These are phyloP conservation scores for Fusarium sp. DNA, from an alignment of 2,329 filamentous ascomycete species.

Conservation along the genomic window DNA sequence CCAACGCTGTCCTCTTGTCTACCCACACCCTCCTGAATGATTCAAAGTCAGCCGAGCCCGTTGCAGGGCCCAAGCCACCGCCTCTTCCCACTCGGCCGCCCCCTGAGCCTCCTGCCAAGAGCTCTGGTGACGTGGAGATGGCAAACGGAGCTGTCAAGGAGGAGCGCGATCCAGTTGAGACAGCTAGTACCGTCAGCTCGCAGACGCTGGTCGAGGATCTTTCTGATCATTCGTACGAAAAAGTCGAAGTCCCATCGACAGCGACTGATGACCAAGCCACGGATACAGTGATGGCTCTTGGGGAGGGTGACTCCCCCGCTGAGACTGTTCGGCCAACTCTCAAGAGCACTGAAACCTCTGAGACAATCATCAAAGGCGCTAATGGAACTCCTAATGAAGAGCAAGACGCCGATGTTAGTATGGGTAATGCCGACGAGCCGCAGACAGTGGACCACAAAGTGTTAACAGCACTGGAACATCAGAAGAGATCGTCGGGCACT, in stretches of 20 bases:
- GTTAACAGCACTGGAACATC: slow-evolving; percentile 55
- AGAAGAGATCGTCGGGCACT: slow-evolving; percentile 58
- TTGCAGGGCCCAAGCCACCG: slow-evolving; percentile 49
- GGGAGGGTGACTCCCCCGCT: slow-evolving; percentile 25
- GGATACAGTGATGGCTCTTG: slow-evolving; percentile 39
- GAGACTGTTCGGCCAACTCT: slow-evolving; percentile 8
- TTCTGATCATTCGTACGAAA: slow-evolving; percentile 49
- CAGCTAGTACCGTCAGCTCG: slow-evolving; percentile 59
- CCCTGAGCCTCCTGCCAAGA: slow-evolving; percentile 47
- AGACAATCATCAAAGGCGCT: slow-evolving; percentile 13
- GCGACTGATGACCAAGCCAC: slow-evolving; percentile 37
- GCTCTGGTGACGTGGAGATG: slow-evolving; percentile 48
- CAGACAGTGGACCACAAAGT: slow-evolving; percentile 57
- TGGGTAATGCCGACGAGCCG: slow-evolving; percentile 46
- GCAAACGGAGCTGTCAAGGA: slow-evolving; percentile 47
- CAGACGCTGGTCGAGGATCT: slow-evolving; percentile 59
- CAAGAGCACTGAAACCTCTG: not conserved
- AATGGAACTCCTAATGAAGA: not conserved
- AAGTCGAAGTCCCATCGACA: slow-evolving; percentile 39
- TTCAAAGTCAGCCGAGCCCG: slow-evolving; percentile 42
- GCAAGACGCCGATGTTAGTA: slow-evolving; percentile 38
- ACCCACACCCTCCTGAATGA: slow-evolving; percentile 51
- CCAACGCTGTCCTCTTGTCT: slow-evolving; percentile 76
- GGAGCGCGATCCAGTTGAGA: slow-evolving; percentile 47
- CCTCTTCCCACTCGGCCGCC: slow-evolving; percentile 60